Base-by-base conservation (phyloP, 140 eudicot genomes). In the Flaveria floridana region DNA sequence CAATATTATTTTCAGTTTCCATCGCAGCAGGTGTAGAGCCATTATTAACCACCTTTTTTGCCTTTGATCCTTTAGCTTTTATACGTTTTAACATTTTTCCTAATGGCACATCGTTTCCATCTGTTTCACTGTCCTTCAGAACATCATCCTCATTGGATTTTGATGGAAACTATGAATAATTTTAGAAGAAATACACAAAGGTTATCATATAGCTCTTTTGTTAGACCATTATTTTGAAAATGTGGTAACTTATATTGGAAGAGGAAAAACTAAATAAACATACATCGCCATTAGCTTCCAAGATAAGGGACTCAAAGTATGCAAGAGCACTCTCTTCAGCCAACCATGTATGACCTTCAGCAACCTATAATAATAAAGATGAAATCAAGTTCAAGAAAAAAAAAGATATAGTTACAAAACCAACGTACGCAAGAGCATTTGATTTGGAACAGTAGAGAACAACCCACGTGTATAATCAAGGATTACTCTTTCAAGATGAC, bases 31-130 rank as follows among this genome's bases (percentile, higher is more conserved):
- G 84, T 65, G 81, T 52, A 76, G 89, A 47, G 21, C 81, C 88
- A 28, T 84, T 82, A 72, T 85, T 87, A 65, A 77, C 84, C 44
- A 47, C 81, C 76, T 83, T 87, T 79, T 78, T 90, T 28, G 85
- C 82, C 85, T 93, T 90, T 59, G 84, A 79, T 77, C 87, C 91
- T 82, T 89, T 89, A 66, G 99, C 95, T 83, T 88, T 90, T 56
- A 94, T 71, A 6, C 78, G 93, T 77, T 94, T 85, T 67, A 94
- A 80, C 78, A 94, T 78, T 71, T 88, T 94, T 16, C 89, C 93
- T 68, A 94, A 80, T 62, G 98, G 93, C 80, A 92, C 69, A 63
- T 92, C 98, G 47, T 83, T 86, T 59, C 89, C 93, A 74, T 93
- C 99, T 41, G 83, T 79, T 79, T 90, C 99, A 84, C 85, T 88